Conservation (phyloP, 2,329 filamentous ascomycete genomes). For the Canariomyces notabilis region DNA sequence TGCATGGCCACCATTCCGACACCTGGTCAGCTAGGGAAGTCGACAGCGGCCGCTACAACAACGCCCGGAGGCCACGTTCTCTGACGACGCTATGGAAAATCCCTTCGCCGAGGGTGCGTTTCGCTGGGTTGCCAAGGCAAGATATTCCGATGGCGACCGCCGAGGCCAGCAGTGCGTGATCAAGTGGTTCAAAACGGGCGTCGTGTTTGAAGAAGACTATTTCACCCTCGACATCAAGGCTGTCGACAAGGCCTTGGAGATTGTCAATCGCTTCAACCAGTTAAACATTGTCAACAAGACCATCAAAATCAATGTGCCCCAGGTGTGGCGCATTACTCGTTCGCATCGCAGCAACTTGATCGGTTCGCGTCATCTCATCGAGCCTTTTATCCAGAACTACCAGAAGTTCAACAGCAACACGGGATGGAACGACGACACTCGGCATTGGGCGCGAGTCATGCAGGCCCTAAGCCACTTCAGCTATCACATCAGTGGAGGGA, state of each 20-base stretch:
- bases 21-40: background rate
- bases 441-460: conserved; percentile 34
- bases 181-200: conserved; percentile 38
- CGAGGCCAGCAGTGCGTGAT: conserved; percentile 31
- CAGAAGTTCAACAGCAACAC: conserved; percentile 42
- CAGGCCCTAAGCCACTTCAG: conserved; percentile 42
- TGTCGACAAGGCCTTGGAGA: conserved; percentile 31
- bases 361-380: conserved; percentile 27
- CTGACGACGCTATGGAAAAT: conserved; percentile 6
- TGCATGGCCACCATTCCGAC: conserved; percentile 19
- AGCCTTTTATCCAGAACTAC: conserved; percentile 39
- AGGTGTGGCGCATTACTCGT: conserved; percentile 29
- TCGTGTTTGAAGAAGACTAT: conserved; percentile 31
- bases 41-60: conserved; percentile 28
- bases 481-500: conserved; percentile 35
- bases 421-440: conserved; percentile 32
- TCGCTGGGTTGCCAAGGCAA: conserved; percentile 28
- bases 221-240: conserved; percentile 36
- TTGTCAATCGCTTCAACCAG: conserved; percentile 35
- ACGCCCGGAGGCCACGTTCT: background rate
- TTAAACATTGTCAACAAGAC: conserved; percentile 27
- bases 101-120: conserved; percentile 27
- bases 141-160: conserved; percentile 29
- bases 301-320: conserved; percentile 34
- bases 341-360: conserved; percentile 7